A percentile compares a stretch with the other conserved stretches of the same genome.
Evolutionary conservation across 1,284 basidiomycete genomes (phyloP).

Genomic region (Cutaneotrichosporon mucoides): DNA sequence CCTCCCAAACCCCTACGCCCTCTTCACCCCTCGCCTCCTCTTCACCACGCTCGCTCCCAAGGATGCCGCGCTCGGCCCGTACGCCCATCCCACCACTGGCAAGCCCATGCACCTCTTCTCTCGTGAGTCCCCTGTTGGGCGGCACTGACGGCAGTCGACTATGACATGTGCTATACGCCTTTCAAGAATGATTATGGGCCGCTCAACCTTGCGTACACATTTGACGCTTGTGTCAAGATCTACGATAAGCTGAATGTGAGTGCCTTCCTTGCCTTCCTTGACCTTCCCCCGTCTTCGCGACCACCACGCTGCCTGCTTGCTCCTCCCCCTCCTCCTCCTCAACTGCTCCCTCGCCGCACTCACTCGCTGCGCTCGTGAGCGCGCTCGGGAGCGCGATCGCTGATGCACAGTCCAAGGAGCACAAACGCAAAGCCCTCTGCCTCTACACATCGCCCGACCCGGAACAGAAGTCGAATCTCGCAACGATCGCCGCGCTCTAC

Average conservation of each 20-base stretch:
- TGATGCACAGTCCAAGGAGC: constrained; percentile 60
- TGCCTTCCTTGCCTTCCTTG: constrained; percentile 14
- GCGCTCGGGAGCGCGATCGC: not conserved
- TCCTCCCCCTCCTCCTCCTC: no score
- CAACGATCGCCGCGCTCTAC: constrained; percentile 85
- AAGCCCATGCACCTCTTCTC: constrained; percentile 34
- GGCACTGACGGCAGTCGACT: constrained; percentile 52
- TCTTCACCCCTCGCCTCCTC: constrained; percentile 35
- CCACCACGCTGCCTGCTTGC: no score
- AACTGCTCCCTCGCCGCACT: no score
- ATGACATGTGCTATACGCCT: constrained; percentile 84
- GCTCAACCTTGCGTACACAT: constrained; percentile 84
- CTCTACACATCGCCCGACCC: constrained; percentile 85
- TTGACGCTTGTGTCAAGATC: constrained; percentile 88
- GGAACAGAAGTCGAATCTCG: constrained; percentile 86
- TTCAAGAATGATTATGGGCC: constrained; percentile 97
- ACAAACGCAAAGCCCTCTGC: constrained; percentile 56
- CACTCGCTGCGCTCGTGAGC: no score
- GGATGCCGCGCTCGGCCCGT: constrained; percentile 27
- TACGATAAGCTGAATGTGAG: constrained; percentile 79
- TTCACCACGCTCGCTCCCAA: constrained; percentile 39
- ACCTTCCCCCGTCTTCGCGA: no score
- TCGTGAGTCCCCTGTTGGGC: constrained; percentile 53
- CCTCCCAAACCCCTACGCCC: constrained; percentile 37
- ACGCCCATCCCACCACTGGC: constrained; percentile 32